Evolutionary conservation across 371 early-diverging fungal species (phyloP), one percentile per base, ranked within the genome.

Genomic region (Apophysomyces variabilis): DNA sequence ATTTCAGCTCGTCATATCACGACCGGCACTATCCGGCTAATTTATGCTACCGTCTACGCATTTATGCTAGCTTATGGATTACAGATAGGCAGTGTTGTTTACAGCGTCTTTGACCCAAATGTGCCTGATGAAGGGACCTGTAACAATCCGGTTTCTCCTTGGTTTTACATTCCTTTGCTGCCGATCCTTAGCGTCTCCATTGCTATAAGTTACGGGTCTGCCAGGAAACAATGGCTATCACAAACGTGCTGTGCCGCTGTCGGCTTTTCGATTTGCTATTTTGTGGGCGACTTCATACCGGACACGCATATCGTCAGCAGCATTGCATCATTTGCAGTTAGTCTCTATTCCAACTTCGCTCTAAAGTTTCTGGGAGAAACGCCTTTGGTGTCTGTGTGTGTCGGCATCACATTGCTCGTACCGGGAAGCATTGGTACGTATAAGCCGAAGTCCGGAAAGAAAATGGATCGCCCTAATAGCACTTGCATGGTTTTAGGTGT

Each of bases 31-130:
- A 88, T 93, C 45, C 86, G 93, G 37, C 75, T 93, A 12, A 90
- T 92, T 37, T 88, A 91, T 73, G 89, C 94, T 12, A 73, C 95
- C 5, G 78, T 95, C 38, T 87, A 89, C 26, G 90, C 94, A 13
- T 87, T 94, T 60, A 72, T 92, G 60, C 83, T 92, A 14, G 89
- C 89, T 3, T 93, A 92, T 61, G 95, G 93, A 11, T 78, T 95
- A 65, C 84, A 88, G 35, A 81, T 93, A 41, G 95, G 95, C 5
- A 75, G 75, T 38, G 71, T 67, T 21, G 66, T 77, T 4, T 81
- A 81, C 46, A 68, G 68, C 45, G 71, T 75, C 26, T 66, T 81
- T 41, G 62, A 74, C 21, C 71, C 71, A 14, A 62, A 46, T 50
- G 60, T 68, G 11, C 63, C 73, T 12, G 72, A 73, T 13, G 66